Evolutionary conservation across 441 rosid species (phyloP).

Genomic region (Iberis amara): DNA sequence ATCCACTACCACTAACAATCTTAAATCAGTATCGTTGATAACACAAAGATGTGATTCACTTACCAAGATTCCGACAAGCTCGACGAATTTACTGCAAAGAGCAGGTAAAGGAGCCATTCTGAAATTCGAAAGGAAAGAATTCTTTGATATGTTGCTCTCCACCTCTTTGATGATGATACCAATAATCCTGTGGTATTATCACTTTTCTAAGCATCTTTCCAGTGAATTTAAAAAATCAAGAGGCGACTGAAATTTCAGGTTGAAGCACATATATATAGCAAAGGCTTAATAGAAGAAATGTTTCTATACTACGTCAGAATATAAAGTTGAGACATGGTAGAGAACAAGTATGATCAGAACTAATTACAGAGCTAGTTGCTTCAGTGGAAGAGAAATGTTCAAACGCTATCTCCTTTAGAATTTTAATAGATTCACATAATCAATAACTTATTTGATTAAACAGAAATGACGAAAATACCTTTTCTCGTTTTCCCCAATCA

Average conservation of each 20-base stretch:
- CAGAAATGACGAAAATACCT: conserved; percentile 42
- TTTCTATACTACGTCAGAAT: conserved; percentile 1
- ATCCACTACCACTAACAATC: conserved; percentile 7
- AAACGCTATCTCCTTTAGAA: too few relatives aligned
- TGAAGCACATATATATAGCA: conserved; percentile 18
- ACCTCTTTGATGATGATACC: conserved; percentile 83
- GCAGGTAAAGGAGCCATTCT: conserved; percentile 77
- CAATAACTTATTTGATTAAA: conserved; percentile 3
- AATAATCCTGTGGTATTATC: conserved; percentile 60
- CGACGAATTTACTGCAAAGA: conserved; percentile 77
- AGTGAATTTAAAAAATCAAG: conserved; percentile 3
- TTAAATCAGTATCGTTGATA: conserved; percentile 3
- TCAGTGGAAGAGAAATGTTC: not conserved
- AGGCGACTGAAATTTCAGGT: conserved; percentile 6
- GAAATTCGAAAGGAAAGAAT: conserved; percentile 76
- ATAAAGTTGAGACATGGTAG: conserved; percentile 10
- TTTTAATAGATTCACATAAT: not conserved
- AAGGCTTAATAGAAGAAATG: conserved; percentile 1
- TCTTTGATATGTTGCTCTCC: conserved; percentile 80
- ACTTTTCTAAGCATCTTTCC: conserved; percentile 26
- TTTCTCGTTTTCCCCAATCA: conserved; percentile 92
- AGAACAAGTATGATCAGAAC: conserved; percentile 14
- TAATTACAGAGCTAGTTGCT: not conserved
- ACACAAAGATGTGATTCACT: conserved; percentile 29
- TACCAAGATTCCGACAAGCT: conserved; percentile 86